Conservation (phyloP, 805 yeast species). For the Clavispora asparagi region DNA sequence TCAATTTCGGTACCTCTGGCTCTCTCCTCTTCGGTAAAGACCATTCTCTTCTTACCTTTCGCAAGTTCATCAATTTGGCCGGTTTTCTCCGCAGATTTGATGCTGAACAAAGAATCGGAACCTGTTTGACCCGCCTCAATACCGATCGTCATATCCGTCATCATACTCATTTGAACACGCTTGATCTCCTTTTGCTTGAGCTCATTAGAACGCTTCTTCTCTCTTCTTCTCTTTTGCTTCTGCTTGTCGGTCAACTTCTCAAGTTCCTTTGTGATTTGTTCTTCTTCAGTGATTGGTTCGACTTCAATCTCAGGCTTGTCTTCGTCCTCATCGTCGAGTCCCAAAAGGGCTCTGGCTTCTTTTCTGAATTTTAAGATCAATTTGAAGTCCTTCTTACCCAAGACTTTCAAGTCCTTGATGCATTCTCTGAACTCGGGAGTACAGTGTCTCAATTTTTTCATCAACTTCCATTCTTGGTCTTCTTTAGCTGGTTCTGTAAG, state of each 20-base stretch:
- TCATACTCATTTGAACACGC: constrained; percentile 95
- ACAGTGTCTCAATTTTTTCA: constrained; percentile 70
- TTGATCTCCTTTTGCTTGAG: constrained; percentile 78
- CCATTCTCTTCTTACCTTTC: constrained; percentile 66
- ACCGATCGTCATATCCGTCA: constrained; percentile 89
- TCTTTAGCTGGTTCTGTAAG: constrained; percentile 52
- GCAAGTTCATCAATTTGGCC: constrained; percentile 72
- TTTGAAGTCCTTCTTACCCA: constrained; percentile 93
- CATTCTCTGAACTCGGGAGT: constrained; percentile 77
- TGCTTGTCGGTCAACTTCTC: constrained; percentile 68
- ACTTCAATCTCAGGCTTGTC: constrained; percentile 49
- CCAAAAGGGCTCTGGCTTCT: constrained; percentile 73
- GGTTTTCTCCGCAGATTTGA: constrained; percentile 81
- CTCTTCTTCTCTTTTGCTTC: constrained; percentile 66
- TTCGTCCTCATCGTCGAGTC: constrained; percentile 57
- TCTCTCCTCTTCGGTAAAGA: constrained; percentile 53
- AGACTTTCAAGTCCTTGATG: constrained; percentile 84
- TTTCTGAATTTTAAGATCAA: constrained; percentile 82
- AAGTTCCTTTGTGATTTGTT: constrained; percentile 81
- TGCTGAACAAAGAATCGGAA: constrained; percentile 72
- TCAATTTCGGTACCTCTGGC: constrained; percentile 53
- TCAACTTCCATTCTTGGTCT: constrained; percentile 66
- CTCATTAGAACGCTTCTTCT: constrained; percentile 78
- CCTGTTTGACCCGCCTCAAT: constrained; percentile 84
- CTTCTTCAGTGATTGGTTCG: constrained; percentile 78